Percentiles rank a stretch among this genome's conserved stretches.
These are phyloP conservation scores for Globisporangium carolinianum DNA, from an alignment of 352 stramenopile genomes.

Conservation along the genomic window DNA sequence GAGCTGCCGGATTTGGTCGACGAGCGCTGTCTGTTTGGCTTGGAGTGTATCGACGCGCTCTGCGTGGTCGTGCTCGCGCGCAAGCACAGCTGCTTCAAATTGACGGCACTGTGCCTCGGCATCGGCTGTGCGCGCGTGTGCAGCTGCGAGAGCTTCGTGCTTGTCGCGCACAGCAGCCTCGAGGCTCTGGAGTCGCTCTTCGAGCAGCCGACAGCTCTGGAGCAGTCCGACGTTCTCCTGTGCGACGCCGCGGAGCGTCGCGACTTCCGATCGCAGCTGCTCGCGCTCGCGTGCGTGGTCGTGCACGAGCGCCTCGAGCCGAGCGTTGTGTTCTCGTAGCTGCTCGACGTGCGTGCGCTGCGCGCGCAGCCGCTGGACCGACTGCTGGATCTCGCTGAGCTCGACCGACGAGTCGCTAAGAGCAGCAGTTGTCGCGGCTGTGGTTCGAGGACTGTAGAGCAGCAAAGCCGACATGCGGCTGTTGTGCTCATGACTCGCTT, in stretches of 20 bases:
- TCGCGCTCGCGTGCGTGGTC: conserved; percentile 37
- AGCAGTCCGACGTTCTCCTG: conserved; percentile 49
- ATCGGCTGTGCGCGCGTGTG: conserved; percentile 11
- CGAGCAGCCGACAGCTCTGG: conserved; percentile 46
- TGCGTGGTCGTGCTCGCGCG: conserved; percentile 24
- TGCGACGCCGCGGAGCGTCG: conserved; percentile 29
- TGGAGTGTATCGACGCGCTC: conserved; percentile 17
- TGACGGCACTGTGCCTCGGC: conserved; percentile 33
- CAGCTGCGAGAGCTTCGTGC: conserved; percentile 17
- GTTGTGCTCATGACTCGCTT: not conserved
- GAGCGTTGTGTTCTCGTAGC: conserved; percentile 31
- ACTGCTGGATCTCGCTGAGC: conserved; percentile 46
- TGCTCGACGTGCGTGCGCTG: conserved; percentile 53
- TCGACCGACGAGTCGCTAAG: conserved; percentile 12
- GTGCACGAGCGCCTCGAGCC: conserved; percentile 24
- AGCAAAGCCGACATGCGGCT: not conserved
- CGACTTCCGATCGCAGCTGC: conserved; percentile 29
- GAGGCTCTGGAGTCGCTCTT: conserved; percentile 35
- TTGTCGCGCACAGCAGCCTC: conserved; percentile 29
- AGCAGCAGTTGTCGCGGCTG: not conserved
- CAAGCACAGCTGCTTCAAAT: conserved; percentile 23
- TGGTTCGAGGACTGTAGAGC: not conserved
- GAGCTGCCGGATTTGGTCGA: conserved; percentile 30
- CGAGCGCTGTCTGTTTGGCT: conserved; percentile 17
- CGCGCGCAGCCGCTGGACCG: conserved; percentile 34